A percentile compares a stretch with the other conserved stretches of the same genome.
Conservation (phyloP, 2,329 filamentous ascomycete genomes). For the Botryotinia narcissicola region DNA sequence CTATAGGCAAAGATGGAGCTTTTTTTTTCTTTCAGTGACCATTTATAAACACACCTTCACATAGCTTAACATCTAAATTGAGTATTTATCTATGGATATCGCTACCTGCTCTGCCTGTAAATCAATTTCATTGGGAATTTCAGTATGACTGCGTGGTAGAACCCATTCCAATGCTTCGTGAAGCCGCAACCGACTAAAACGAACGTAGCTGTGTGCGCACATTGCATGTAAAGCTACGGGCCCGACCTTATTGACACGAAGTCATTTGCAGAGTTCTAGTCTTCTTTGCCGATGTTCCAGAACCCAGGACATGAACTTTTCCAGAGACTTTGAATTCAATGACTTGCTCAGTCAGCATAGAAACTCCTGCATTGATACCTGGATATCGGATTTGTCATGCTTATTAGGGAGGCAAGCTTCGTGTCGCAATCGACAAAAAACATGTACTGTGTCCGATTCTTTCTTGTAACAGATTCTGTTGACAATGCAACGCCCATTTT, state of each 20-base stretch:
- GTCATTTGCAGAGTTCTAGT: background rate
- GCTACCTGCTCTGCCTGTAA: background rate
- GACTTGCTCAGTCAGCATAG: background rate
- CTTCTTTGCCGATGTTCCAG: background rate
- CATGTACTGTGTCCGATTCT: background rate
- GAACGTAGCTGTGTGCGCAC: background rate
- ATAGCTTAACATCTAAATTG: background rate
- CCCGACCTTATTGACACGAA: background rate
- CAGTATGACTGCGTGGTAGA: background rate
- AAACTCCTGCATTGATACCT: background rate
- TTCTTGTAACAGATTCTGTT: background rate
- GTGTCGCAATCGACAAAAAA: background rate
- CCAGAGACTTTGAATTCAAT: background rate
- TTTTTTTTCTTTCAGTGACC: background rate
- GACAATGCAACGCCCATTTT: background rate
- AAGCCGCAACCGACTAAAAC: background rate
- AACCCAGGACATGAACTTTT: background rate
- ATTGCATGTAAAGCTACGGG: background rate
- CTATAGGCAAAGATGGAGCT: background rate
- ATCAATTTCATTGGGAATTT: background rate
- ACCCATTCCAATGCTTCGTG: background rate
- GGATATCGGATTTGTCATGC: background rate
- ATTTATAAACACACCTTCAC: background rate
- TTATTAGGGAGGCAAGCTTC: background rate
- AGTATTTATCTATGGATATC: background rate